Base-by-base conservation (phyloP, 192 early-diverging fungal genomes). In the Tieghemiomyces parasiticus region DNA sequence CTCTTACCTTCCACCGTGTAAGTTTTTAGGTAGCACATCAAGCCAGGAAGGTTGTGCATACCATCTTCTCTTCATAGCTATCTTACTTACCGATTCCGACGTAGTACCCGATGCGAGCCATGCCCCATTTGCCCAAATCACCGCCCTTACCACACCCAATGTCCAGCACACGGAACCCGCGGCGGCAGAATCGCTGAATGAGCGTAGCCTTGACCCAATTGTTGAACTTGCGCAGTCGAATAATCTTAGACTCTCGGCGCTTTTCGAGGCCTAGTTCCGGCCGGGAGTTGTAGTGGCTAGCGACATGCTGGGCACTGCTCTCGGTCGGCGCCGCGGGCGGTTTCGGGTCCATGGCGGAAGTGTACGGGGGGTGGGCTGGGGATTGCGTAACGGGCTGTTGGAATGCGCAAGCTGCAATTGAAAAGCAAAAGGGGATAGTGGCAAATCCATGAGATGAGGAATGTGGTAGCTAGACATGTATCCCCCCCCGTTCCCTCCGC, bases 161-260 rank as follows among this genome's bases (percentile, higher is more conserved):
- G 65, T 97, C 96, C 45, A 99, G 78, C 9, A 90, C 93, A 8
- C 46, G 59, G 66, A 76, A 67, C 0, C 74, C 75, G 0, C 71
- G 63, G 12, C 64, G 60, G 8, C 78, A 77, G 67, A 87, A 82
- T 29, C 77, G 63, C 14, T 74, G 65, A 59, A 99, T 93, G 31
- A 99, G 70, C 2, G 92, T 72, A 14, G 89, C 82, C 61, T 99
- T 99, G 52, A 93, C 67, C 93, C 93, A 99, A 75, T 99, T 99
- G 78, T 99, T 97, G 69, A 92, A 93, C 59, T 79, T 82, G 46
- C 90, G 88, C 51, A 99, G 65, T 2, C 85, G 80, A 30, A 95
- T 79, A 32, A 96, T 96, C 30, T 72, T 76, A 10, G 92, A 93
- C 51, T 90, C 81, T 61, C 91, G 58, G 33, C 93, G 84, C 28